Evolutionary conservation across 768 basidiomycete species (phyloP), one percentile per base, ranked within the genome.

Genomic region (Panaeolus cyanescens): DNA sequence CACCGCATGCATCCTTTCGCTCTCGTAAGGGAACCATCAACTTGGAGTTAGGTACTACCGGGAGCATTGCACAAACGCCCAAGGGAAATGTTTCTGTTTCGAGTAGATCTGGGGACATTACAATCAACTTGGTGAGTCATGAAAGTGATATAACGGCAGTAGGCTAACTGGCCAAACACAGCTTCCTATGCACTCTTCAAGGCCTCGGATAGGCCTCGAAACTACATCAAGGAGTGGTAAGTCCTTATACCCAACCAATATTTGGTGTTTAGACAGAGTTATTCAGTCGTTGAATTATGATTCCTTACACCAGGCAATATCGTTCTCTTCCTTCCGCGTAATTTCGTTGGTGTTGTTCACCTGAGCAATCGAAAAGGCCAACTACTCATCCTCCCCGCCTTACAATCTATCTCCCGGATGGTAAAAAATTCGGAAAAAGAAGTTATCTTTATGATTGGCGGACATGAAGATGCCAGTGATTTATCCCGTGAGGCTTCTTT

Each of bases 1-100:
- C 68, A 22, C 72, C 76, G 6, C 72, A 79, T 63, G 78, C 77
- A 10, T 80, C 77, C 40, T 80, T 82, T 65, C 77, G 71, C 17
- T 76, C 81, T 55, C 77, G 76, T 34, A 73, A 75, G 37, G 81
- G 77, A 6, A 62, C 69, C 22, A 78, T 82, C 54, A 69, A 69
- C 5, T 55, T 84, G 32, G 70, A 77, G 33, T 64, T 79, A 12
- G 79, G 70, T 9, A 79, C 79, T 15, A 74, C 72, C 30, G 79
- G 80, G 25, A 69, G 71, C 54, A 73, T 72, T 20, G 63, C 56
- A 15, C 67, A 65, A 19, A 63, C 65, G 6, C 65, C 70, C 5
- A 78, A 74, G 61, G 74, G 78, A n/a, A 72, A 70, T 30, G 73
- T 82, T 5, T 63, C 72, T n/a, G 76, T 80, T 15, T 64, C 68